Evolutionary conservation across 176 grass and related monocot species (phyloP), one percentile per base, ranked within the genome.

Genomic region (Puccinellia tenuiflora): DNA sequence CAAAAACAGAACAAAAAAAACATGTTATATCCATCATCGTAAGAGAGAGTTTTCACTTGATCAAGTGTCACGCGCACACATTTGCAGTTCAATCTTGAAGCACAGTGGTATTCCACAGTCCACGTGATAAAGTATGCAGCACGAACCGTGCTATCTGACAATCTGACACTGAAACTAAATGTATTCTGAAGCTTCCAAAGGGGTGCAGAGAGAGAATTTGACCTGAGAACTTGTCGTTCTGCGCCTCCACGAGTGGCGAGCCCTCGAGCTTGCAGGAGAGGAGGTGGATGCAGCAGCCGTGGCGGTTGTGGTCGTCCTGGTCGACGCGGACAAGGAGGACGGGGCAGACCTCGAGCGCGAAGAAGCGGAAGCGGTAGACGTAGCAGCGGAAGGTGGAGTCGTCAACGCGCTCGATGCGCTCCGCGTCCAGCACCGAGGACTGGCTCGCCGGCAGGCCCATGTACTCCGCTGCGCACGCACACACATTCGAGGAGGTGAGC

Each of bases 141-240:
- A 24, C 25, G 40, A 56, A 26, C 52, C 74, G 17, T 56, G 74
- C 21, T 39, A 57, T 77, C 74, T n/a, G n/a, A n/a, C n/a, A n/a
- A n/a, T n/a, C n/a, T n/a, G n/a, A n/a, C n/a, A n/a, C n/a, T n/a
- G n/a, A n/a, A n/a, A n/a, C n/a, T n/a, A n/a, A n/a, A n/a, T n/a
- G n/a, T n/a, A n/a, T n/a, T n/a, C n/a, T n/a, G n/a, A n/a, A n/a
- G n/a, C n/a, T n/a, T n/a, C n/a, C n/a, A n/a, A n/a, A n/a, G n/a
- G n/a, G n/a, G n/a, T n/a, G n/a, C n/a, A n/a, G n/a, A n/a, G n/a
- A n/a, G n/a, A n/a, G 11, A 64, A 68, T 7, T 61, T 86, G 84
- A 98, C 68, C 95, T 77, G 95, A 98, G 77, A 98, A 98, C 66
- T 98, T 98, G 24, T 98, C 95, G 66, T 95, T 98, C 46, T 98